Conservation (phyloP, 225 moss, liverwort and hornwort species). For the Lunularia cruciata region DNA sequence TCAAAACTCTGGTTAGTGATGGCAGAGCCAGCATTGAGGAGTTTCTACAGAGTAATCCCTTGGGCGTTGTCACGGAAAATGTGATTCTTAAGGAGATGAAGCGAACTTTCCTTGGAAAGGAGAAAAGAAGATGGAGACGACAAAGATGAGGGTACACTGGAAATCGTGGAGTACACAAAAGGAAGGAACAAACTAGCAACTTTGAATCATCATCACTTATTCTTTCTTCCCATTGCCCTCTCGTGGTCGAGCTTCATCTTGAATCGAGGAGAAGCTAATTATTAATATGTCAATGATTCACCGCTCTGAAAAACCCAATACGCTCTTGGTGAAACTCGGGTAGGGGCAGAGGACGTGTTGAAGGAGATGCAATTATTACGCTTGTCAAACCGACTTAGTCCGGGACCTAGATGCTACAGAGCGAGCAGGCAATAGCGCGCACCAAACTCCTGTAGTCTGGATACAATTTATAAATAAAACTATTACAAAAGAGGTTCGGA, state of each 20-base stretch:
- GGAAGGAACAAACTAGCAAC: not conserved
- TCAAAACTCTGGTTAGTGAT: conserved; percentile 13
- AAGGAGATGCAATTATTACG: no score
- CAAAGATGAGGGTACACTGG: not conserved
- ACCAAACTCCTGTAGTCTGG: not conserved
- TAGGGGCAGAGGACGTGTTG: not conserved
- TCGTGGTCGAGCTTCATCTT: not conserved
- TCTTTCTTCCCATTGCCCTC: not conserved
- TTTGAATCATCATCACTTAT: not conserved
- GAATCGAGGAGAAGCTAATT: no score
- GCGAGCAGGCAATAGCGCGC: not conserved
- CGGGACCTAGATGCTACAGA: not conserved
- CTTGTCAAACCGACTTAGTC: not conserved
- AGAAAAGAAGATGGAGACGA: conserved; percentile 17
- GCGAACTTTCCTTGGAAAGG: not conserved
- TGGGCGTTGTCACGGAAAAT: not conserved
- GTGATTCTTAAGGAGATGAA: not conserved
- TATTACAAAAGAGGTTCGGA: no score
- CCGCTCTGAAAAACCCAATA: not conserved
- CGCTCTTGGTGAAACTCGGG: not conserved
- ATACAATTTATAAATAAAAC: not conserved
- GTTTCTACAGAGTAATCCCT: conserved; percentile 7
- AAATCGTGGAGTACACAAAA: not conserved
- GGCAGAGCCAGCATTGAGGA: conserved; percentile 19
- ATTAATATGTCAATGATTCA: not conserved